phyloP scores from a whole-genome alignment of 176 grass and related monocot genomes.

The Oryza rufipogon region DNA sequence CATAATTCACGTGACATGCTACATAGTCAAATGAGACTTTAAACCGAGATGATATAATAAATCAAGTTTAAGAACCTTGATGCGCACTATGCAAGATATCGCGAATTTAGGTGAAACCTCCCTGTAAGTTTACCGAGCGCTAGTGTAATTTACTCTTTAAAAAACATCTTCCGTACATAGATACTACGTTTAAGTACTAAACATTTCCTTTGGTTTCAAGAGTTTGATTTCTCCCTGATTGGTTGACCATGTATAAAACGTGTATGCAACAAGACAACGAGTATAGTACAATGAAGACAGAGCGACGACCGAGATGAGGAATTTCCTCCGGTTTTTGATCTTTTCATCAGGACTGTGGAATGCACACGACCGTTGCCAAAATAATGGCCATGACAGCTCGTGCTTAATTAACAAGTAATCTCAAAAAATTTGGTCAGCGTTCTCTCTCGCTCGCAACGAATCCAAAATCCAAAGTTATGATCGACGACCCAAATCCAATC shows the following conservation, averaged over 20 bases:
- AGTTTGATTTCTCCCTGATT: neutral
- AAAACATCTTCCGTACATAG: too few species aligned
- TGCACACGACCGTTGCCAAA: neutral
- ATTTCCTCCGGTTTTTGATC: neutral
- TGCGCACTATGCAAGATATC: too few species aligned
- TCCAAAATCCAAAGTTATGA: neutral
- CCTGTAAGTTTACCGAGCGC: too few species aligned
- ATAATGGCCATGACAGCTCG: neutral
- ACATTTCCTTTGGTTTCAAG: too few species aligned
- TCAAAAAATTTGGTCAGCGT: neutral
- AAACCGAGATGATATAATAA: too few species aligned
- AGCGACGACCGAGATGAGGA: neutral
- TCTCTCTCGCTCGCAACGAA: neutral
- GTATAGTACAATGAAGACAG: neutral
- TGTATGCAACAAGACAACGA: neutral
- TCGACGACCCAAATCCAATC: neutral
- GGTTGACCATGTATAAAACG: neutral
- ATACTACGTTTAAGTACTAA: too few species aligned
- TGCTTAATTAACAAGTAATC: neutral
- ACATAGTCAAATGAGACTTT: too few species aligned
- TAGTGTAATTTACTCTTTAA: too few species aligned
- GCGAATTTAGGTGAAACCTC: too few species aligned
- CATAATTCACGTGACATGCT: too few species aligned
- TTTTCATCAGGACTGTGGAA: neutral
- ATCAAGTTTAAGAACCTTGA: too few species aligned